Evolutionary conservation across 2,329 filamentous ascomycete genomes (phyloP).

Genomic region (Penicillium palitans): DNA sequence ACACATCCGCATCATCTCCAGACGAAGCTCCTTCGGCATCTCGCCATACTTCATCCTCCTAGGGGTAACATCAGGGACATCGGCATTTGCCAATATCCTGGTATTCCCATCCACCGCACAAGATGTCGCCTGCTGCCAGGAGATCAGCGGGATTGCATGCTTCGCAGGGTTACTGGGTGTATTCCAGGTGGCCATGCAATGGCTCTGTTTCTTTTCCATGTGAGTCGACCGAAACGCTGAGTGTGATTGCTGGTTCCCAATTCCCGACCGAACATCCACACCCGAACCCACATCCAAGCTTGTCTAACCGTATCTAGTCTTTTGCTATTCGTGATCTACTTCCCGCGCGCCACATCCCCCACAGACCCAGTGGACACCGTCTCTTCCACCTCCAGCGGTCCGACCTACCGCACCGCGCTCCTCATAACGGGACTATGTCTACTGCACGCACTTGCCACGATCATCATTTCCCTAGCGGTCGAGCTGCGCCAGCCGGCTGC

Average conservation of each 20-base stretch:
- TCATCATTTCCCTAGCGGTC: slow-evolving; percentile 65
- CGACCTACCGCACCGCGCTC: slow-evolving; percentile 76
- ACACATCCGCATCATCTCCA: slow-evolving; percentile 83
- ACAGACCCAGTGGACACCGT: slow-evolving; percentile 45
- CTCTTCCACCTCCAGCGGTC: slow-evolving; percentile 48
- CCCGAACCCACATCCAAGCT: not conserved
- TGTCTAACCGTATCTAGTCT: slow-evolving; percentile 57
- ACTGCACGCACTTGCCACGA: slow-evolving; percentile 69
- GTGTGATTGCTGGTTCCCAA: not conserved
- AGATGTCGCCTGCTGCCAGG: slow-evolving; percentile 82
- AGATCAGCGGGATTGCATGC: slow-evolving; percentile 79
- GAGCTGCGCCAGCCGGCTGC: slow-evolving; percentile 61
- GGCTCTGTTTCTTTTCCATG: slow-evolving; percentile 90
- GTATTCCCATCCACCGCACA: slow-evolving; percentile 78
- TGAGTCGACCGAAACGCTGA: slow-evolving; percentile 48
- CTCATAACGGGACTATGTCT: slow-evolving; percentile 71
- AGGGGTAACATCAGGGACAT: slow-evolving; percentile 86
- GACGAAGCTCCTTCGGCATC: slow-evolving; percentile 86
- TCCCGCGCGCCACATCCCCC: slow-evolving; percentile 64
- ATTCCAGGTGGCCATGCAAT: slow-evolving; percentile 86
- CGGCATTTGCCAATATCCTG: slow-evolving; percentile 88
- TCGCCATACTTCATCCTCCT: slow-evolving; percentile 93
- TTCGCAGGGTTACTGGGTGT: slow-evolving; percentile 83
- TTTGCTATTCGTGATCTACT: slow-evolving; percentile 91
- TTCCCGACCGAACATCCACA: not conserved